Evolutionary conservation across 1,284 basidiomycete genomes (phyloP).

Genomic region (Melampsora larici-populina): DNA sequence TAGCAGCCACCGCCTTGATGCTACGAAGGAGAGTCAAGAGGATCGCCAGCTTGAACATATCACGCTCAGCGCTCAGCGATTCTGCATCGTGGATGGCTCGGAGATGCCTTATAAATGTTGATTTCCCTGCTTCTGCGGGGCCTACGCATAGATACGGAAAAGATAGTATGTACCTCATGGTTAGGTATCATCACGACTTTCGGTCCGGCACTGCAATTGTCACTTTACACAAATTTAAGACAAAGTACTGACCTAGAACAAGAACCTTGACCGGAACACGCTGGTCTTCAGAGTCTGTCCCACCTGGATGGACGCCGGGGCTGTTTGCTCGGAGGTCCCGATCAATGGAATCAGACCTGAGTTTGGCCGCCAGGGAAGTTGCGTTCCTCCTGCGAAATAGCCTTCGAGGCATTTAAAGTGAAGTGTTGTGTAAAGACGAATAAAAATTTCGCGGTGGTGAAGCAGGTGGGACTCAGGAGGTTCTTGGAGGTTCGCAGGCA

Average conservation of each 20-base stretch:
- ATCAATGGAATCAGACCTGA: background rate
- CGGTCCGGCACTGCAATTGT: background rate
- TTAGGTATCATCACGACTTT: background rate
- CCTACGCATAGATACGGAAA: background rate
- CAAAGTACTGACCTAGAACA: background rate
- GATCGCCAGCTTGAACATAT: background rate
- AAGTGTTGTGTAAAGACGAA: no score
- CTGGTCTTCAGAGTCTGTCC: background rate
- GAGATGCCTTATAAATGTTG: background rate
- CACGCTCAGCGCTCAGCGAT: background rate
- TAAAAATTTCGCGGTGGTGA: no score
- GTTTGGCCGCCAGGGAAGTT: background rate
- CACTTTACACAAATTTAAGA: background rate
- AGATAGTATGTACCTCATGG: background rate
- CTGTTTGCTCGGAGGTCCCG: background rate
- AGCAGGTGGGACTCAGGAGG: no score
- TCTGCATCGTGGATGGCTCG: background rate
- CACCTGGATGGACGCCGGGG: background rate
- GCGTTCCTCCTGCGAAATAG: background rate
- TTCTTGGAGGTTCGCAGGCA: no score
- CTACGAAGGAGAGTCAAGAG: background rate
- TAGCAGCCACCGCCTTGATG: background rate
- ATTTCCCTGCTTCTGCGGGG: background rate
- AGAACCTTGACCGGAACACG: background rate
- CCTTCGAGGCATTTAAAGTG: background rate